Percentiles rank a stretch among this genome's conserved stretches.
Evolutionary conservation across 169 alveolate species (phyloP).

Genomic region (Plasmodium yoelii): DNA sequence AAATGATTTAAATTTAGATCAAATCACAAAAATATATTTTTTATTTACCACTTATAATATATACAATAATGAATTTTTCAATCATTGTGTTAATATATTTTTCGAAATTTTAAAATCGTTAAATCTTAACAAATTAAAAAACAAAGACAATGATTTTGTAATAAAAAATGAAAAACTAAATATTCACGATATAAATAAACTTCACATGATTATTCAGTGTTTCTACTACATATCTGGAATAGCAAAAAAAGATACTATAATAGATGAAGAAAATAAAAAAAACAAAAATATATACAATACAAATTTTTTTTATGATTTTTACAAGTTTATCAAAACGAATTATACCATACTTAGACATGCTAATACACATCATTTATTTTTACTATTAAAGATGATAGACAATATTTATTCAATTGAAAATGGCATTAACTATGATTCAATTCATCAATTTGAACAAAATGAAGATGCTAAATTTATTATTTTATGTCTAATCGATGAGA

Average conservation of each 20-base stretch:
- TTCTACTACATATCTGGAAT: slow-evolving; percentile 50
- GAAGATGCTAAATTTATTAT: slow-evolving; percentile 7
- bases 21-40: slow-evolving; percentile 11
- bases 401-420: neutral
- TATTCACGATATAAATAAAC: slow-evolving; percentile 3
- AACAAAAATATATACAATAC: too few species aligned
- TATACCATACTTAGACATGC: neutral
- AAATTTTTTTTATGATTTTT: slow-evolving; percentile 11
- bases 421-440: neutral
- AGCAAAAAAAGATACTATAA: neutral
- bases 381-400: slow-evolving; percentile 14
- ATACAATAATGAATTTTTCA: slow-evolving; percentile 27
- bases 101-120: slow-evolving; percentile 3
- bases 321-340: neutral
- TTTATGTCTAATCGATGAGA: slow-evolving; percentile 1
- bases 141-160: neutral
- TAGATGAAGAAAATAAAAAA: neutral
- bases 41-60: slow-evolving; percentile 18
- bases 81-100: neutral
- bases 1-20: slow-evolving; percentile 12
- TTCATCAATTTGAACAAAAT: neutral
- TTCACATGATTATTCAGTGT: slow-evolving; percentile 8
- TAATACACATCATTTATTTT: slow-evolving; percentile 4
- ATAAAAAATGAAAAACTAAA: neutral
- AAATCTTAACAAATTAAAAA: neutral